These are phyloP conservation scores for Penicillium sp. DNA, from an alignment of 2,329 filamentous ascomycete genomes.

Conservation along the genomic window DNA sequence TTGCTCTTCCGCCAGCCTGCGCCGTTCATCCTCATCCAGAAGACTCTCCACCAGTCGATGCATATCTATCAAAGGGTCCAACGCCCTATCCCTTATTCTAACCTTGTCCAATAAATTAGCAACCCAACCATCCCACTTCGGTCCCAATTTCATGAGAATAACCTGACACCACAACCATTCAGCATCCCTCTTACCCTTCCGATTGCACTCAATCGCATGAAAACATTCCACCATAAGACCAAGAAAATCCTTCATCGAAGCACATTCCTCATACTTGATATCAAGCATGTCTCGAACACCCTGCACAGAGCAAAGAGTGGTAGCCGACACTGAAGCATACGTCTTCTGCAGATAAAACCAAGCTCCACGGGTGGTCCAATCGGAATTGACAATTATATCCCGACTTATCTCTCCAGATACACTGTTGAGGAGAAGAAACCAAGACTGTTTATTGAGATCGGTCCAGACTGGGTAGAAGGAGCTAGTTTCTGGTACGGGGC, in stretches of 20 bases:
- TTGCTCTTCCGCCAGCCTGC: neutral
- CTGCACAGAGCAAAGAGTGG: neutral
- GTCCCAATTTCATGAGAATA: slow-evolving; percentile 5
- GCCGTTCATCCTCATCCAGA: neutral
- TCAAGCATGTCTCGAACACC: neutral
- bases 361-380: neutral
- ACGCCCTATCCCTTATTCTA: neutral
- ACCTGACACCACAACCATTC: slow-evolving; percentile 9
- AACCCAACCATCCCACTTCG: slow-evolving; percentile 5
- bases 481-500: neutral
- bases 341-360: slow-evolving; percentile 3
- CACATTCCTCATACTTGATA: slow-evolving; percentile 4
- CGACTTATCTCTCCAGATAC: slow-evolving; percentile 1
- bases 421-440: slow-evolving; percentile 3
- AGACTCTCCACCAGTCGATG: neutral
- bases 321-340: neutral
- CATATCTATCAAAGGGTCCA: neutral
- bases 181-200: neutral
- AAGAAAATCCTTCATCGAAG: slow-evolving; percentile 5
- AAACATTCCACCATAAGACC: slow-evolving; percentile 2
- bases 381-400: neutral
- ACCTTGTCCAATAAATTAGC: neutral
- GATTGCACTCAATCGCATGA: slow-evolving; percentile 7
- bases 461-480: neutral
- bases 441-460: neutral